Conservation (phyloP, 2,329 filamentous ascomycete genomes). For the Knufia fluminis region DNA sequence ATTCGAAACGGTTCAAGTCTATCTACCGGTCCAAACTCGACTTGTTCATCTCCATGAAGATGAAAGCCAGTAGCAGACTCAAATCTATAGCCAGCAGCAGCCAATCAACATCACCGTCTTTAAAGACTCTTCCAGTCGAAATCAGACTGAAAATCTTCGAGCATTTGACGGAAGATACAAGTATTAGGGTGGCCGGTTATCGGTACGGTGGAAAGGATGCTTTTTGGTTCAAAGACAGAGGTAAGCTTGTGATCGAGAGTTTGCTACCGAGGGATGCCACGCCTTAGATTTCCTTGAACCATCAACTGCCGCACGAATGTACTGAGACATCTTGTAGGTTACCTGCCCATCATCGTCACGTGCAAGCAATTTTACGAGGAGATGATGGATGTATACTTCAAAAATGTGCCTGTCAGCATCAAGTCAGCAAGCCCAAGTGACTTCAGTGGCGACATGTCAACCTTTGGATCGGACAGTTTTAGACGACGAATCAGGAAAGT, state of each 20-base stretch:
- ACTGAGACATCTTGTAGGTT: background rate
- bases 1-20: background rate
- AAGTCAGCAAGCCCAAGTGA: background rate
- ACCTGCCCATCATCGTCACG: background rate
- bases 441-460: background rate
- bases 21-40: background rate
- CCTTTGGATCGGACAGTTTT: background rate
- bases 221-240: background rate
- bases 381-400: background rate
- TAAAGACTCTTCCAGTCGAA: background rate
- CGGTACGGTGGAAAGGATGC: background rate
- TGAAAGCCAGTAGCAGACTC: background rate
- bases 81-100: background rate
- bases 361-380: background rate
- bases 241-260: background rate
- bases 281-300: too few relatives aligned
- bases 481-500: background rate
- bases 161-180: background rate
- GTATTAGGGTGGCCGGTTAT: background rate
- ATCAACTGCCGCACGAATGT: too few relatives aligned
- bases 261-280: too few relatives aligned
- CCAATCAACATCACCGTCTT: background rate
- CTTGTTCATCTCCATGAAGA: background rate
- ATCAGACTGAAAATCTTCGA: slow-evolving; percentile 5
- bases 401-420: background rate